phyloP scores from a whole-genome alignment of 2,329 filamentous ascomycete genomes.

The Emericellopsis atlantica region DNA sequence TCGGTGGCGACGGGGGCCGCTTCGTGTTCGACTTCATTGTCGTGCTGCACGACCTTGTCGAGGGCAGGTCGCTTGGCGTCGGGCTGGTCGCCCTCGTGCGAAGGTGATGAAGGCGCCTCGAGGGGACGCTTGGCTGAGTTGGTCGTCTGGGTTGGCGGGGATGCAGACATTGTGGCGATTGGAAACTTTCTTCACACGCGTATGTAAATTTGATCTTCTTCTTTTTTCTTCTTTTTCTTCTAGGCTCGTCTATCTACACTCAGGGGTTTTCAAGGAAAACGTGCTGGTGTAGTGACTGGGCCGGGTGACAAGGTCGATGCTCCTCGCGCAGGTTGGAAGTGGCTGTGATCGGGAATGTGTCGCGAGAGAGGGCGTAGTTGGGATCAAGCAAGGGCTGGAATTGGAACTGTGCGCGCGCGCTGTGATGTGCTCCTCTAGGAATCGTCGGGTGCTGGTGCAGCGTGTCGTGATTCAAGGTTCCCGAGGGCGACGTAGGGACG shows the following conservation, averaged over 20 bases:
- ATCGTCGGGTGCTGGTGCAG: slow-evolving; percentile 5
- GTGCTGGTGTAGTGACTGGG: slow-evolving; percentile 64
- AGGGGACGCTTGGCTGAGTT: slow-evolving; percentile 82
- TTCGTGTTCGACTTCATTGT: slow-evolving; percentile 34
- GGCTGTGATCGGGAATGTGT: slow-evolving; percentile 1
- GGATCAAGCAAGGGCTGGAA: too few relatives aligned
- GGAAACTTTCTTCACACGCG: background rate
- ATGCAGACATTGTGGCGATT: slow-evolving; percentile 55
- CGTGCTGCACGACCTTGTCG: slow-evolving; percentile 75
- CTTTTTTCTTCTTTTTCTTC: slow-evolving; percentile 24
- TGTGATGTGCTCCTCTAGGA: background rate
- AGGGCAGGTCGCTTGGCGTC: slow-evolving; percentile 94
- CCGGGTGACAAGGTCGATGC: slow-evolving; percentile 9
- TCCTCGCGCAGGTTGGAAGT: background rate
- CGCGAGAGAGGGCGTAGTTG: background rate
- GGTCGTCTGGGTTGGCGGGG: slow-evolving; percentile 44
- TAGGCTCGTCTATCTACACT: slow-evolving; percentile 57
- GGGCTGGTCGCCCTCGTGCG: slow-evolving; percentile 80
- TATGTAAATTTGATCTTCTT: slow-evolving; percentile 9
- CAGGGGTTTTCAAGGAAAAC: slow-evolving; percentile 81
- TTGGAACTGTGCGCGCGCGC: too few relatives aligned
- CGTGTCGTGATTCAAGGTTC: slow-evolving; percentile 5
- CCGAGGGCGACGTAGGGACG: background rate
- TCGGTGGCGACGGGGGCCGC: slow-evolving; percentile 14
- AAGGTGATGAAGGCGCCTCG: slow-evolving; percentile 93